Evolutionary conservation across 192 early-diverging fungal genomes (phyloP).

Genomic region (Backusella luteola): DNA sequence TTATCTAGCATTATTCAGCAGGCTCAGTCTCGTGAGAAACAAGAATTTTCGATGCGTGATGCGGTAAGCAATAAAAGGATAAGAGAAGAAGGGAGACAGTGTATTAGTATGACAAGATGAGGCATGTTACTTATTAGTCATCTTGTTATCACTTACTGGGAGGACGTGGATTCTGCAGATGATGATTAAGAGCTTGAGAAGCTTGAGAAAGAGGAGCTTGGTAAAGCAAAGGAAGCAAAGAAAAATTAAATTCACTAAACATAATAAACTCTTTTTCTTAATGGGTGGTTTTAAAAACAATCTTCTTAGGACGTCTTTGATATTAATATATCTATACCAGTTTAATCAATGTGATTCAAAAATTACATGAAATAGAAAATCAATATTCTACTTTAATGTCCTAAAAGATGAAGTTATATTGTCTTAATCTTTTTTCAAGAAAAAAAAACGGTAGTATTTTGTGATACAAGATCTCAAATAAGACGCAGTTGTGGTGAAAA

Average conservation of each 20-base stretch:
- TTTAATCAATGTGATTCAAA: too few relatives aligned
- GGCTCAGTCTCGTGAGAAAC: conserved; percentile 39
- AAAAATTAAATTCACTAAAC: neutral
- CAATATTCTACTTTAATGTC: too few relatives aligned
- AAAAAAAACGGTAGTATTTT: too few relatives aligned
- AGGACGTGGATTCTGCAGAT: neutral
- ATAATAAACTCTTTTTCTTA: neutral
- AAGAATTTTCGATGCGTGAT: conserved; percentile 7
- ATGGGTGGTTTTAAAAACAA: too few relatives aligned
- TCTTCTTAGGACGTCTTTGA: too few relatives aligned
- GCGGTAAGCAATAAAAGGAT: neutral
- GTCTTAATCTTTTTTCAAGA: too few relatives aligned
- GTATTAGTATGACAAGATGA: neutral
- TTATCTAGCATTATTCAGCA: conserved; percentile 59
- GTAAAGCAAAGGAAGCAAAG: neutral
- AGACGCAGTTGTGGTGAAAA: too few relatives aligned
- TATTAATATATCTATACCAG: too few relatives aligned
- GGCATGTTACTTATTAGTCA: neutral
- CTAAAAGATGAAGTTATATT: too few relatives aligned
- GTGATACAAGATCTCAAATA: too few relatives aligned
- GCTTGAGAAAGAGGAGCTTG: neutral
- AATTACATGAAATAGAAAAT: too few relatives aligned
- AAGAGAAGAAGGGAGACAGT: neutral
- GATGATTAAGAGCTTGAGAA: neutral
- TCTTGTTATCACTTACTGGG: neutral